Evolutionary conservation across 208 protist genomes (phyloP).

Genomic region (Leptomonas pyrrhocoris): DNA sequence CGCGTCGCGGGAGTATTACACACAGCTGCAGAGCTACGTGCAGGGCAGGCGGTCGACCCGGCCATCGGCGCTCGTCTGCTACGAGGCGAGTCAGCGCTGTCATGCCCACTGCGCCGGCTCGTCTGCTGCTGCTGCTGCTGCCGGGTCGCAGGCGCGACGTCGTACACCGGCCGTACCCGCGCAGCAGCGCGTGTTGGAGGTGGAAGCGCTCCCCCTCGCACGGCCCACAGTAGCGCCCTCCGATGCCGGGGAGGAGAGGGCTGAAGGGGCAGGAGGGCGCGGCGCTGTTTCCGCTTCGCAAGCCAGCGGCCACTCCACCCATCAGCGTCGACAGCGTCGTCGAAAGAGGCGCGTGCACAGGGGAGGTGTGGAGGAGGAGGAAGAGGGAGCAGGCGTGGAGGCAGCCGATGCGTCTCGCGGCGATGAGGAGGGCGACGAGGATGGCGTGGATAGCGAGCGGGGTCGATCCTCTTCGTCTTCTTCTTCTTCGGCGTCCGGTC

Average conservation of each 20-base stretch:
- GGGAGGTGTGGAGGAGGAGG: not conserved
- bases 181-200: slow-evolving; percentile 11
- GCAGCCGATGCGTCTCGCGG: too few relatives aligned
- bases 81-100: not conserved
- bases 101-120: not conserved
- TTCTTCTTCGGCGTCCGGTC: too few relatives aligned
- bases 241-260: not conserved
- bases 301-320: not conserved
- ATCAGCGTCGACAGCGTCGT: not conserved
- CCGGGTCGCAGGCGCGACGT: not conserved
- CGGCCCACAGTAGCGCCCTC: not conserved
- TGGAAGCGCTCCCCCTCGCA: slow-evolving; percentile 21
- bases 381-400: not conserved
- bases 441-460: too few relatives aligned
- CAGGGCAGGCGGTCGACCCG: slow-evolving; percentile 9
- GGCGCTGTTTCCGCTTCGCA: not conserved
- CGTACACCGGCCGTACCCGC: not conserved
- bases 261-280: not conserved
- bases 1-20: slow-evolving; percentile 23
- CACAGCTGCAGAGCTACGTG: slow-evolving; percentile 19
- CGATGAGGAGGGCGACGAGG: too few relatives aligned
- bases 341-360: not conserved
- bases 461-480: too few relatives aligned
- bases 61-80: slow-evolving; percentile 26
- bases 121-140: not conserved